phyloP scores from a whole-genome alignment of 495 filamentous ascomycete genomes.

The Aspergillus egyptiacus region DNA sequence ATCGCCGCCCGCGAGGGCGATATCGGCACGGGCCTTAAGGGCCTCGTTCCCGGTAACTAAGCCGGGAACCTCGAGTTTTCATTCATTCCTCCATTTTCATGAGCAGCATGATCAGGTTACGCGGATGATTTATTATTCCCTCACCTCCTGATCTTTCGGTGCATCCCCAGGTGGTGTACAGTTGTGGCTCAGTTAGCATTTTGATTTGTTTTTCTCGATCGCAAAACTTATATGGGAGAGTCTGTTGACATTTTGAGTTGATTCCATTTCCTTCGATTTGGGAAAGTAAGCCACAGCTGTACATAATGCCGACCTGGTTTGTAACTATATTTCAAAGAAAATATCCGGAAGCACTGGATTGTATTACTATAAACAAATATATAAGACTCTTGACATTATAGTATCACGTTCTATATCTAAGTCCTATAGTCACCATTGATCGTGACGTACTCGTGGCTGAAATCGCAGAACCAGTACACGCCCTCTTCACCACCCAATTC shows the following conservation, averaged over 20 bases:
- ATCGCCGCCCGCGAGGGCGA: slow-evolving; percentile 98
- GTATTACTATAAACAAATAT: not conserved
- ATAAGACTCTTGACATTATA: not conserved
- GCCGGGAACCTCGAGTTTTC: slow-evolving; percentile 10
- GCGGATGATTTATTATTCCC: slow-evolving; percentile 22
- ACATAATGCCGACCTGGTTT: slow-evolving; percentile 22
- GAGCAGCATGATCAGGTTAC: slow-evolving; percentile 35
- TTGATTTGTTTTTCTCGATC: slow-evolving; percentile 12
- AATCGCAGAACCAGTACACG: slow-evolving; percentile 93
- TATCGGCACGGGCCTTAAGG: slow-evolving; percentile 78
- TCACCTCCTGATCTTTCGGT: slow-evolving; percentile 23
- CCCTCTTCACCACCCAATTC: slow-evolving; percentile 62
- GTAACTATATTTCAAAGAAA: slow-evolving; percentile 26
- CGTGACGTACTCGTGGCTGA: slow-evolving; percentile 94
- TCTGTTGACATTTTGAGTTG: slow-evolving; percentile 12
- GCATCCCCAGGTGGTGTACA: slow-evolving; percentile 24
- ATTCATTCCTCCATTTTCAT: slow-evolving; percentile 22
- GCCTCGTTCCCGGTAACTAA: slow-evolving; percentile 62
- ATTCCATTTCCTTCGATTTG: not conserved
- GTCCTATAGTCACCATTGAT: slow-evolving; percentile 92
- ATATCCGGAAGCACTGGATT: slow-evolving; percentile 1
- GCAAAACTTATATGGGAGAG: slow-evolving; percentile 14
- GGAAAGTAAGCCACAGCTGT: slow-evolving; percentile 23
- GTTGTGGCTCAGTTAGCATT: slow-evolving; percentile 18
- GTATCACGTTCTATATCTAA: slow-evolving; percentile 23